These are phyloP conservation scores for Exophiala bonariae DNA, from an alignment of 2,329 filamentous ascomycete genomes.

Conservation along the genomic window DNA sequence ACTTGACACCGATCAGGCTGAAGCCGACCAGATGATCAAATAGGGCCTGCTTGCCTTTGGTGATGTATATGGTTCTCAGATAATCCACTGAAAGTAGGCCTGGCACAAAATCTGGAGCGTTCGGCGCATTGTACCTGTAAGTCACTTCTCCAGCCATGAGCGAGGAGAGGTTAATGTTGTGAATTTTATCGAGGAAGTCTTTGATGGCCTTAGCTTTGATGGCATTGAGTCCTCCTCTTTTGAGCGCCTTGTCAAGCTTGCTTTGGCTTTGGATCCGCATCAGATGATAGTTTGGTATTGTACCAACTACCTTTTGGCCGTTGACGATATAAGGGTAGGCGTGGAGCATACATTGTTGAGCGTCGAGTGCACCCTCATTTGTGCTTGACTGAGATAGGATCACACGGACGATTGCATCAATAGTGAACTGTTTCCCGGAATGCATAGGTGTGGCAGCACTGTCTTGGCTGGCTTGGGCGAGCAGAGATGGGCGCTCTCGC, in stretches of 20 bases:
- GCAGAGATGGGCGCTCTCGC: conserved; percentile 7
- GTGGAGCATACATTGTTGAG: conserved; percentile 19
- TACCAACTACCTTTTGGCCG: conserved; percentile 20
- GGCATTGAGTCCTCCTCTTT: conserved; percentile 13
- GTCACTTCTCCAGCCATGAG: conserved; percentile 8
- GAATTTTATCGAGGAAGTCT: conserved; percentile 17
- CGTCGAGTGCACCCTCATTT: conserved; percentile 24
- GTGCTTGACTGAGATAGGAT: conserved; percentile 25
- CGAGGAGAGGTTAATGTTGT: conserved; percentile 11
- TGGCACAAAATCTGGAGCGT: conserved; percentile 23
- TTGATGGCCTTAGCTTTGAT: conserved; percentile 17
- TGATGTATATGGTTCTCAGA: conserved; percentile 13
- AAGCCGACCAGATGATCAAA: conserved; percentile 22
- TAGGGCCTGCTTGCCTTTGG: conserved; percentile 21
- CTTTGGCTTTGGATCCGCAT: conserved; percentile 15
- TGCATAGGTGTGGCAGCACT: conserved; percentile 17
- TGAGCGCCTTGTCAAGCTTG: conserved; percentile 17
- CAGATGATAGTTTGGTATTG: conserved; percentile 27
- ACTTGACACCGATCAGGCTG: conserved; percentile 64
- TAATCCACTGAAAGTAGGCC: conserved; percentile 28
- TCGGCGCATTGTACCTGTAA: conserved; percentile 15
- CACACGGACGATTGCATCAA: conserved; percentile 25
- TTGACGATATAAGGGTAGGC: conserved; percentile 24
- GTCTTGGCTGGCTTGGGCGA: neutral
- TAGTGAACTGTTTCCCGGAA: conserved; percentile 15